These are phyloP conservation scores for Trypanosoma cruzi DNA, from an alignment of 208 protist species.

Conservation along the genomic window DNA sequence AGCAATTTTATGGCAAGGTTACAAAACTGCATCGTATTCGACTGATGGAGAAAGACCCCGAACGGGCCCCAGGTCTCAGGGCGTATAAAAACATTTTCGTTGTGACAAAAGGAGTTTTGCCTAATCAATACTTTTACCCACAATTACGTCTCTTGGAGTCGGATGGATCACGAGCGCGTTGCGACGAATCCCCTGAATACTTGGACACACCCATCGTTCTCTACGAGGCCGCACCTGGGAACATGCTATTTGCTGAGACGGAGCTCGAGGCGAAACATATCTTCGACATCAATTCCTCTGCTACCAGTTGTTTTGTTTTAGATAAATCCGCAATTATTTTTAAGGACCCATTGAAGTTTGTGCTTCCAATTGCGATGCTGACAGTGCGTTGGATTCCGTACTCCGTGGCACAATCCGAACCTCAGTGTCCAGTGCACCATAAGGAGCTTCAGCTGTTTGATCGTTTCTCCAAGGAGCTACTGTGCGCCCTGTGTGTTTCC, in stretches of 20 bases:
- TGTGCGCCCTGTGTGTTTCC: constrained; percentile 77
- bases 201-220: constrained; percentile 70
- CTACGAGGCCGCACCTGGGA: constrained; percentile 81
- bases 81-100: constrained; percentile 76
- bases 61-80: constrained; percentile 42
- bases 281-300: constrained; percentile 36
- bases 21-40: constrained; percentile 71
- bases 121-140: constrained; percentile 77
- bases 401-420: constrained; percentile 54
- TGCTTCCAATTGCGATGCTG: constrained; percentile 68
- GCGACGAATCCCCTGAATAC: constrained; percentile 25
- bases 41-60: constrained; percentile 44
- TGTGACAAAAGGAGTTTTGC: constrained; percentile 73
- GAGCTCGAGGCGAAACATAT: constrained; percentile 66
- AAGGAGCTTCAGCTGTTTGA: constrained; percentile 84
- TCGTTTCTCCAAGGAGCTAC: constrained; percentile 70
- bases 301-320: constrained; percentile 81
- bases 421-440: constrained; percentile 79
- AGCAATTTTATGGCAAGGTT: constrained; percentile 89
- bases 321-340: constrained; percentile 76
- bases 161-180: constrained; percentile 33
- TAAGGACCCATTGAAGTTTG: constrained; percentile 57
- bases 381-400: constrained; percentile 81
- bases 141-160: constrained; percentile 63
- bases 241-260: constrained; percentile 86